Base-by-base conservation (phyloP, 805 yeast genomes). In the Tetrapisispora arboricola region DNA sequence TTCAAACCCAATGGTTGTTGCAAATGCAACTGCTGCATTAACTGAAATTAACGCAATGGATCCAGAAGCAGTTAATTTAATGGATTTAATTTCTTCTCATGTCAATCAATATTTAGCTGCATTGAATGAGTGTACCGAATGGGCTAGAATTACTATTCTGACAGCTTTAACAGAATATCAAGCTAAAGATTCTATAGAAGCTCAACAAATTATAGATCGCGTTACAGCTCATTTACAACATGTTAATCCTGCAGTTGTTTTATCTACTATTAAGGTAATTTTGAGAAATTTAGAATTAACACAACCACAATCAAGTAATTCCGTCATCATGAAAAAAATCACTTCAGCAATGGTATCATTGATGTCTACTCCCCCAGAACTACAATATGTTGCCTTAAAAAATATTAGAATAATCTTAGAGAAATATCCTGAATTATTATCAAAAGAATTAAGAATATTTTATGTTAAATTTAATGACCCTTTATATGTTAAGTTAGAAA, bases 161-260 rank as follows among this genome's bases (percentile, higher is more conserved):
- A 76, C 84, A 1, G 87, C 95, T 1, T 65, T 92, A 48, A 72
- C 86, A 6, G 88, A 81, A 35, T 90, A 80, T 58, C 57, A 67
- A 5, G 70, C 94, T 0, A 53, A 57, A 2, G 74, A 70, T 35
- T 58, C 66, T 2, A 66, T 71, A 13, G 95, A 88, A 57, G 87
- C 94, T 2, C 77, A 73, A 45, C 87, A 84, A 55, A 84, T 90
- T 41, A 74, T 90, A 46, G 96, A 90, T 54, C 72, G 95, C 47
- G 87, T 86, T 9, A 75, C 84, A 9, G 97, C 98, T 12, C 97
- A 92, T 64, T 73, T 90, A 54, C 98, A 90, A 66, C 98, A 90
- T 60, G 96, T 84, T 19, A 90, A 90, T 59, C 95, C 98, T 0
- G 84, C 95, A 4, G 97, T 92, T 17, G 96, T 92, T 3, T 66